Conservation (phyloP, 768 basidiomycete genomes). For the Boletus fagicola region DNA sequence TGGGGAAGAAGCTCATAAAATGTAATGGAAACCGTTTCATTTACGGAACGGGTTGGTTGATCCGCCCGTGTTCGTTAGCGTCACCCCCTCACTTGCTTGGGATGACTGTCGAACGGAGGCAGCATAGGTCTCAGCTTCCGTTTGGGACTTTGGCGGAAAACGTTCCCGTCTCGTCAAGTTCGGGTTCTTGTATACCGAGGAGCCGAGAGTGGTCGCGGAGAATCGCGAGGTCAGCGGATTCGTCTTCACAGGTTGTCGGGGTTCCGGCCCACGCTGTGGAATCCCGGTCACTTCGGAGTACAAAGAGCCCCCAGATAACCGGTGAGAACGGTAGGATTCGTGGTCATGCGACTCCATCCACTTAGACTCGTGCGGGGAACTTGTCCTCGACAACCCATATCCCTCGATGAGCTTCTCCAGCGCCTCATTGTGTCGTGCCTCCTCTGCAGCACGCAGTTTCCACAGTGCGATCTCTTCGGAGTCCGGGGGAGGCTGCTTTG, state of each 20-base stretch:
- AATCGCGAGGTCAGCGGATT: constrained; percentile 46
- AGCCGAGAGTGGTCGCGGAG: constrained; percentile 46
- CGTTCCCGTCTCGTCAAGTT: constrained; percentile 30
- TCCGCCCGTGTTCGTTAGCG: constrained; percentile 43
- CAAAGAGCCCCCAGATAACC: constrained; percentile 50
- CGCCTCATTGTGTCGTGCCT: constrained; percentile 46
- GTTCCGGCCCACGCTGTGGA: constrained; percentile 59
- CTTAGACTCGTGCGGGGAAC: constrained; percentile 35
- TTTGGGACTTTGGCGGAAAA: constrained; percentile 33
- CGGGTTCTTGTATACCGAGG: constrained; percentile 34
- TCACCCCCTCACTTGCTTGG: constrained; percentile 36
- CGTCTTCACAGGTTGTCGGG: constrained; percentile 67
- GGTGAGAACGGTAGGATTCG: constrained; percentile 29
- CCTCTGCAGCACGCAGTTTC: constrained; percentile 50
- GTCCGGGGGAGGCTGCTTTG: constrained; percentile 28
- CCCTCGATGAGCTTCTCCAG: constrained; percentile 51
- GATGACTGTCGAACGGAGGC: constrained; percentile 42
- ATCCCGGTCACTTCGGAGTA: constrained; percentile 70
- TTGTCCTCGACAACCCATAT: constrained; percentile 45
- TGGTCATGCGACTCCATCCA: constrained; percentile 23
- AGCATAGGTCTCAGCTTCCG: constrained; percentile 63
- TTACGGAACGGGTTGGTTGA: constrained; percentile 55
- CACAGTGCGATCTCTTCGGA: constrained; percentile 50
- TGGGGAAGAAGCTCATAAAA: constrained; percentile 16
- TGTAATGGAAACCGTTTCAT: constrained; percentile 27